phyloP scores from a whole-genome alignment of 768 basidiomycete genomes.

The Sporobolomyces pararoseus region DNA sequence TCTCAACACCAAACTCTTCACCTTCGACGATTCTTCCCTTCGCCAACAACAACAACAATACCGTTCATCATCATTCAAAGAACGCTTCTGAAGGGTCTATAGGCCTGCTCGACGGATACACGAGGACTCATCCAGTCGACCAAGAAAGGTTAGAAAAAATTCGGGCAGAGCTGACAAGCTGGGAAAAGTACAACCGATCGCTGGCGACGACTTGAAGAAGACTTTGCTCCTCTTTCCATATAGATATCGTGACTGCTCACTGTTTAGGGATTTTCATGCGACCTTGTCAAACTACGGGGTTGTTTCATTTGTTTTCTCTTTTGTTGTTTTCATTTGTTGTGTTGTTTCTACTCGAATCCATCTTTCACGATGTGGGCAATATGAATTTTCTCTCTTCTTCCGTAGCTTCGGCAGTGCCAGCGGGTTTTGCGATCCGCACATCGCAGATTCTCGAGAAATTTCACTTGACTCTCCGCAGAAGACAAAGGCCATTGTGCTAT shows the following conservation, averaged over 20 bases:
- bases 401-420: too few relatives aligned
- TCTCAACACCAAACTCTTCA: conserved; percentile 33
- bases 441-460: too few relatives aligned
- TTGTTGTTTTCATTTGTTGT: background rate
- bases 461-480: too few relatives aligned
- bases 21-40: background rate
- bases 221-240: too few relatives aligned
- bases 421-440: too few relatives aligned
- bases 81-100: conserved; percentile 46
- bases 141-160: conserved; percentile 62
- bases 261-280: too few relatives aligned
- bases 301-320: background rate
- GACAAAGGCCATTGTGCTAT: too few relatives aligned
- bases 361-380: too few relatives aligned
- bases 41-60: background rate
- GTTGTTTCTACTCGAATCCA: too few relatives aligned
- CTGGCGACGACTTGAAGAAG: too few relatives aligned
- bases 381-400: too few relatives aligned
- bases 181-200: conserved; percentile 56
- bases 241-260: background rate
- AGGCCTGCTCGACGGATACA: conserved; percentile 54
- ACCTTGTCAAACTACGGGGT: too few relatives aligned
- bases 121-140: conserved; percentile 63
- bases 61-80: conserved; percentile 45
- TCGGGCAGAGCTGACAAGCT: conserved; percentile 64